Evolutionary conservation across 768 basidiomycete species (phyloP).

Genomic region (Dentipellis sp.): DNA sequence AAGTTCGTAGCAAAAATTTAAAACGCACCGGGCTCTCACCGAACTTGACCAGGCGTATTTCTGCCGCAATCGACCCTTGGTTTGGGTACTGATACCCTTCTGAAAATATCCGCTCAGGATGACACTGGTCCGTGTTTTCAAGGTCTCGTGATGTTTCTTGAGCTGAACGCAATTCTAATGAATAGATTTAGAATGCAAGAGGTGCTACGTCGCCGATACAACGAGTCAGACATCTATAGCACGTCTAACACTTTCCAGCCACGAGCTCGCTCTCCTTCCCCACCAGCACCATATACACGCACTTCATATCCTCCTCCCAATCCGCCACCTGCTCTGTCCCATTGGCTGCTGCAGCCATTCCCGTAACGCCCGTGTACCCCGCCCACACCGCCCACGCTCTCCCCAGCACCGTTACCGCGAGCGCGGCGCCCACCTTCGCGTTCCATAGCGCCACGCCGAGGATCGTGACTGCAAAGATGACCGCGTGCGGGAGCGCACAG

Average conservation of each 20-base stretch:
- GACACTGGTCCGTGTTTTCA: too few relatives aligned
- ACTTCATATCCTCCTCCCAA: neutral
- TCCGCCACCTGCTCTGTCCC: neutral
- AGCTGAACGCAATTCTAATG: too few relatives aligned
- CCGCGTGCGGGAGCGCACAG: constrained; percentile 7
- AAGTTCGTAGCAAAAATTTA: too few relatives aligned
- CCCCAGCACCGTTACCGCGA: neutral
- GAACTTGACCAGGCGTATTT: too few relatives aligned
- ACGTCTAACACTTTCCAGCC: neutral
- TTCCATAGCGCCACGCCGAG: neutral
- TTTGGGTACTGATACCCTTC: too few relatives aligned
- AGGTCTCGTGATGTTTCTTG: too few relatives aligned
- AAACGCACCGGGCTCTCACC: too few relatives aligned
- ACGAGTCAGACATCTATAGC: too few relatives aligned
- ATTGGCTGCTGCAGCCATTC: neutral
- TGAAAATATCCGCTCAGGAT: too few relatives aligned
- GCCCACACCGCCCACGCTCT: constrained; percentile 4
- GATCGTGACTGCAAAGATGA: constrained; percentile 7
- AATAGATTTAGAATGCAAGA: too few relatives aligned
- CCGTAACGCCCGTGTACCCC: neutral
- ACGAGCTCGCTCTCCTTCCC: neutral
- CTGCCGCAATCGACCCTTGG: too few relatives aligned
- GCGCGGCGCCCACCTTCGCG: neutral
- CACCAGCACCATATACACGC: neutral
- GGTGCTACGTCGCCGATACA: too few relatives aligned